Base-by-base conservation (phyloP, 345 rosid species). In the Hibiscus tridactylites region DNA sequence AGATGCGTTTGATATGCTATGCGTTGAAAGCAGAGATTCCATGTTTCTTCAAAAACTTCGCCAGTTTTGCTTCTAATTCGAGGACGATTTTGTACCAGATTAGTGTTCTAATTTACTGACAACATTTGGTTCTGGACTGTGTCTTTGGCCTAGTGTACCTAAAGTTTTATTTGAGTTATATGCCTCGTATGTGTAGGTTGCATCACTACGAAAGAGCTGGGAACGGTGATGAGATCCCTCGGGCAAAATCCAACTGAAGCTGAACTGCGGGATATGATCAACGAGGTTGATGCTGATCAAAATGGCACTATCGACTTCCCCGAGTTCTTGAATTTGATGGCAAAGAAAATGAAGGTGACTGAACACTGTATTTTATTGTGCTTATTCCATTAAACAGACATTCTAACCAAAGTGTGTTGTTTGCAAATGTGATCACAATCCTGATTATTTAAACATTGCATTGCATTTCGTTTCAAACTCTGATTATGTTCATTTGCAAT, bases 171-270 rank as follows among this genome's bases (percentile, higher is more conserved):
- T 37, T 37, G 42, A 37, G 42, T 6, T 37, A 37, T 37, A 6
- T 37, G 42, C 42, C 42, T 37, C 8, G 42, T 9, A 19, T 37
- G 49, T 39, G 16, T 39, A 63, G 68, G 68, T 10, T 63, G 68
- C 50, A 63, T 63, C 68, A 63, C 68, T 63, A 63, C 68, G 5
- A 63, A 37, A 63, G 68, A 63, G 50, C 6, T 63, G 50, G 68
- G 50, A 63, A 63, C 49, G 6, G 49, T 63, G 29, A 63, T 63
- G 50, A 62, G 67, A 63, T 63, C 68, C 4, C 68, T 63, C 10
- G 68, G 68, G 17, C 68, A 63, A 37, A 63, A 63, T 63, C 68
- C 68, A 4, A 63, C 50, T 17, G 46, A 62, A 33, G 66, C 46
- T 35, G 46, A 62, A 62, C 66, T 62, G 13, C 24, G 7, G 66